Evolutionary conservation across 768 basidiomycete genomes (phyloP).

Genomic region (Naematelia aurantialba): DNA sequence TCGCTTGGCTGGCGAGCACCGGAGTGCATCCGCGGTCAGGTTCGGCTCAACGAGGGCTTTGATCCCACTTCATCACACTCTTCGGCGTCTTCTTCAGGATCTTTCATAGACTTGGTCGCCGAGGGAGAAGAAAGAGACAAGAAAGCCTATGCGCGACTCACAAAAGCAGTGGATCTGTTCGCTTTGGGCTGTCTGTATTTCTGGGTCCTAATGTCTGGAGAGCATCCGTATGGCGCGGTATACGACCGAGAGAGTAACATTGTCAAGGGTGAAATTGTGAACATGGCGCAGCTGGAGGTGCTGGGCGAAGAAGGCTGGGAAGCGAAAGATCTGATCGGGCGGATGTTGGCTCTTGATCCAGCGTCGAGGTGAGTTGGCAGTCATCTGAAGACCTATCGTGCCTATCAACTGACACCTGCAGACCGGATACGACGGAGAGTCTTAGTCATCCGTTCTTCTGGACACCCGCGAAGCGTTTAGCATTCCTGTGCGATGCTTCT

Average conservation of each 20-base stretch:
- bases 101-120: conserved; percentile 14
- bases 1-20: conserved; percentile 98
- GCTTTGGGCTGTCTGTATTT: conserved; percentile 93
- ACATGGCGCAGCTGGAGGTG: conserved; percentile 65
- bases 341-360: conserved; percentile 76
- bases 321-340: conserved; percentile 70
- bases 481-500: conserved; percentile 94
- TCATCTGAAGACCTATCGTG: neutral
- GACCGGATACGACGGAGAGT: conserved; percentile 83
- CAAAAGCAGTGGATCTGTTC: conserved; percentile 94
- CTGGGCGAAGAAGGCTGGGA: conserved; percentile 95
- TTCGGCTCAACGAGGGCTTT: conserved; percentile 74
- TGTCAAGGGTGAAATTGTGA: conserved; percentile 67
- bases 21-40: conserved; percentile 89
- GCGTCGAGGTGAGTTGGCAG: conserved; percentile 61
- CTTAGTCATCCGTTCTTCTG: conserved; percentile 96
- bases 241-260: conserved; percentile 95
- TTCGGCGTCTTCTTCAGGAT: conserved; percentile 24
- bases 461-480: conserved; percentile 77
- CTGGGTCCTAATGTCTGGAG: conserved; percentile 81
- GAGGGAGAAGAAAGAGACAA: conserved; percentile 52
- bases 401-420: conserved; percentile 40
- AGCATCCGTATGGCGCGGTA: conserved; percentile 89
- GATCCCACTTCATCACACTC: conserved; percentile 37
- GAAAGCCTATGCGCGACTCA: conserved; percentile 61